Base-by-base conservation (phyloP, 148 eudicot genomes). In the Spergularia bocconei region DNA sequence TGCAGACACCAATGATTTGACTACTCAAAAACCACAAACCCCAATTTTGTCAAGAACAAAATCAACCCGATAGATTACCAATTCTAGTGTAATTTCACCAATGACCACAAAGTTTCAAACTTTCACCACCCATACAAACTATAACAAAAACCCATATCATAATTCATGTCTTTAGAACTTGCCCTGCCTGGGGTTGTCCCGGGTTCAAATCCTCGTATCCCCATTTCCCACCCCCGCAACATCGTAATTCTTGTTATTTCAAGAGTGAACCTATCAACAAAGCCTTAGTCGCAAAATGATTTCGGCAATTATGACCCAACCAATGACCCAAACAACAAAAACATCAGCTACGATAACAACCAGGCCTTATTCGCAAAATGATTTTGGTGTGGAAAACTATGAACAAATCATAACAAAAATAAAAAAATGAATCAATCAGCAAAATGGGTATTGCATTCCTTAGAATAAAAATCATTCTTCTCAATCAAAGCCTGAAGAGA, bases 361-460 rank as follows among this genome's bases (percentile, higher is more conserved):
- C 36, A 44, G 6, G 48, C 48, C 48, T 44, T 44, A 44, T 2
- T 44, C 4, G 6, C 57, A 23, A 68, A 10, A 68, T 44, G 12
- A 47, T 47, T 47, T 29, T 29, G 36, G 36, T 1, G 36, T 29
- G 2, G 36, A 23, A 23, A 23, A 23, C 25, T 23, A 23, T 23
- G 0, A 23, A 23, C 25, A 23, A 23, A 23, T 23, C 25, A 23
- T 1, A 23, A 23, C 0, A 23, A 23, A 23, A 23, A 23, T 23
- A 23, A 23, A 38, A 17, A 76, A 39, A 36, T 12, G 13, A 69
- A 63, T 57, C 78, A 79, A 14, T 72, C 20, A 82, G 64, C 77
- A 54, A 91, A 66, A 86, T 90, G 95, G 77, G 92, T 82, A 85
- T 92, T 87, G 82, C 94, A 92, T 38, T 92, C 95, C 39, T 87